Evolutionary conservation across 2,329 filamentous ascomycete species (phyloP).

Genomic region (Stachybotrys chartarum): DNA sequence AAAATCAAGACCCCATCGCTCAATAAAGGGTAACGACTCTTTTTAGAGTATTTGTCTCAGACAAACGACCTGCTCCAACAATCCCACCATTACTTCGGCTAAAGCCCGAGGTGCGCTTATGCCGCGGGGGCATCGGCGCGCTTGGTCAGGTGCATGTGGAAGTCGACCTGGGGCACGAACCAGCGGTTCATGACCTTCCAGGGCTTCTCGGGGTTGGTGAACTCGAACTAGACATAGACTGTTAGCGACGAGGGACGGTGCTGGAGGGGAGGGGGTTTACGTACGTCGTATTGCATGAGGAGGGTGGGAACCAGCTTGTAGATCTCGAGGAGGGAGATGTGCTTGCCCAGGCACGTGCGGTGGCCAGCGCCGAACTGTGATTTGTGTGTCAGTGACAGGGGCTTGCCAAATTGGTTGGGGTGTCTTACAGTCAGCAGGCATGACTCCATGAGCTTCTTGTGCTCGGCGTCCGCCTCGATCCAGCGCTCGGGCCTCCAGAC

Average conservation of each 20-base stretch:
- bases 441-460: constrained; percentile 17
- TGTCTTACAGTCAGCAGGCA: constrained; percentile 17
- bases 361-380: constrained; percentile 30
- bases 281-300: not conserved
- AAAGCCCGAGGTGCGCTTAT: not conserved
- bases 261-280: not conserved
- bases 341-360: constrained; percentile 34
- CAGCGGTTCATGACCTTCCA: not conserved
- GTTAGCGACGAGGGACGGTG: not conserved
- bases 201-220: not conserved
- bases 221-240: not conserved
- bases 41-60: not conserved
- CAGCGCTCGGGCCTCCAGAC: constrained; percentile 33
- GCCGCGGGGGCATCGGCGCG: not conserved
- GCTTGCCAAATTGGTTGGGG: not conserved
- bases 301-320: constrained; percentile 1
- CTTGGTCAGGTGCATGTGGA: not conserved
- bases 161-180: not conserved
- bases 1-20: not conserved
- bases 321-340: constrained; percentile 36
- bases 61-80: not conserved
- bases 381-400: not conserved
- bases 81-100: not conserved
- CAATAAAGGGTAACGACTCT: not conserved
- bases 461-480: constrained; percentile 19